Conservation (phyloP, 2,329 filamentous ascomycete genomes). For the Alternaria longipes region DNA sequence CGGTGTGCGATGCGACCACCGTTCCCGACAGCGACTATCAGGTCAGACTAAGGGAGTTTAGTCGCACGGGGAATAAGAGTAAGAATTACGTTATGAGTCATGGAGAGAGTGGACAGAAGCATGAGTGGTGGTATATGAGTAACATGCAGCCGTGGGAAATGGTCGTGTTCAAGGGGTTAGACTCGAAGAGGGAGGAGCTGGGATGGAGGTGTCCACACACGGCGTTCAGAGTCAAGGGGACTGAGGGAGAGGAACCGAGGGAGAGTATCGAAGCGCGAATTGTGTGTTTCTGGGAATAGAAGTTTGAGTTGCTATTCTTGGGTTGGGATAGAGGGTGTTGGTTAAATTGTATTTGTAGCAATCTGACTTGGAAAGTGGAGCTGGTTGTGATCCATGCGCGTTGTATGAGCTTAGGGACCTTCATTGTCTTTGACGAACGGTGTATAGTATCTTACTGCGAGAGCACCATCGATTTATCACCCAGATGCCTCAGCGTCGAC, state of each 20-base stretch:
- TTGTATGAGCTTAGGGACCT: neutral
- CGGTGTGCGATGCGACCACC: conserved; percentile 32
- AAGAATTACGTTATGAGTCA: conserved; percentile 33
- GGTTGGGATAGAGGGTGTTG: neutral
- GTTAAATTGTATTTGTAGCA: neutral
- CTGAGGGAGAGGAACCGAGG: conserved; percentile 24
- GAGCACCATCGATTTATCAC: neutral
- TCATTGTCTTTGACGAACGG: neutral
- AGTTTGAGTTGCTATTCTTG: neutral
- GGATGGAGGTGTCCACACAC: conserved; percentile 41
- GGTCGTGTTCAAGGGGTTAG: conserved; percentile 40
- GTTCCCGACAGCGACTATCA: conserved; percentile 31
- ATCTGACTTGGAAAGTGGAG: neutral
- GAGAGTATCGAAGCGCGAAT: conserved; percentile 40
- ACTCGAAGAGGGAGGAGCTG: conserved; percentile 24
- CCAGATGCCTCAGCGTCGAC: neutral
- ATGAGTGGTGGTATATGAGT: conserved; percentile 43
- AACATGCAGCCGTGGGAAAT: conserved; percentile 34
- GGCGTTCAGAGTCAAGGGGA: conserved; percentile 30
- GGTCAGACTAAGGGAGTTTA: conserved; percentile 25
- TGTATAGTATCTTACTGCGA: neutral
- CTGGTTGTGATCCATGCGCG: neutral
- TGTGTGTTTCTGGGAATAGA: conserved; percentile 30
- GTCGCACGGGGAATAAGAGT: conserved; percentile 23
- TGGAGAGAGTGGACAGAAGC: conserved; percentile 16